A percentile compares a stretch with the other conserved stretches of the same genome.
Conservation (phyloP, 2,329 filamentous ascomycete genomes). For the Venturia pyrina region DNA sequence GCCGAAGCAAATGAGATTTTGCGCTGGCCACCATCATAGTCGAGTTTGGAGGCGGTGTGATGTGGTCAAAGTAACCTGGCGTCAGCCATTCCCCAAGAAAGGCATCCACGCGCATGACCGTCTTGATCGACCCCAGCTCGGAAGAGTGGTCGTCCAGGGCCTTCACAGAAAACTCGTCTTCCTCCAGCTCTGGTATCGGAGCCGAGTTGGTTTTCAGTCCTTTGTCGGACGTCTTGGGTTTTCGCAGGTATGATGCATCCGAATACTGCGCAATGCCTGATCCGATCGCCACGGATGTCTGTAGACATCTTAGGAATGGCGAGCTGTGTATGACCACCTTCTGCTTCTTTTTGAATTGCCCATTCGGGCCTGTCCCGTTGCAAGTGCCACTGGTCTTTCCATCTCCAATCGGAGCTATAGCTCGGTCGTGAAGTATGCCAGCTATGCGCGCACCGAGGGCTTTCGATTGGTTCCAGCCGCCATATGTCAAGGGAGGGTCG, state of each 20-base stretch:
- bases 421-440: conserved; percentile 49
- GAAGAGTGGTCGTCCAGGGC: neutral
- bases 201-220: conserved; percentile 16
- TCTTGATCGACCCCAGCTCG: conserved; percentile 28
- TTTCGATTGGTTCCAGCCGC: conserved; percentile 81
- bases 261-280: conserved; percentile 67
- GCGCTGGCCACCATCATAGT: conserved; percentile 80
- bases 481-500: conserved; percentile 89
- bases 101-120: conserved; percentile 71
- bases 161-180: conserved; percentile 1
- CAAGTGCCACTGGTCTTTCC: conserved; percentile 8
- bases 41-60: conserved; percentile 78
- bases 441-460: conserved; percentile 75
- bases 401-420: conserved; percentile 22
- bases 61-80: conserved; percentile 85
- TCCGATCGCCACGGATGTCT: conserved; percentile 81
- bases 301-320: conserved; percentile 86
- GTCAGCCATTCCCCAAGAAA: conserved; percentile 95
- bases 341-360: conserved; percentile 34
- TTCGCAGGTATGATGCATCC: conserved; percentile 18
- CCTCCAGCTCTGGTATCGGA: neutral
- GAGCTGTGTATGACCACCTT: conserved; percentile 83
- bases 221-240: conserved; percentile 17
- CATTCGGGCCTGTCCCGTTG: conserved; percentile 15
- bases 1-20: conserved; percentile 74